These are phyloP conservation scores for Spencermartinsiella ligniputridi DNA, from an alignment of 1,139 yeast genomes.

Conservation along the genomic window DNA sequence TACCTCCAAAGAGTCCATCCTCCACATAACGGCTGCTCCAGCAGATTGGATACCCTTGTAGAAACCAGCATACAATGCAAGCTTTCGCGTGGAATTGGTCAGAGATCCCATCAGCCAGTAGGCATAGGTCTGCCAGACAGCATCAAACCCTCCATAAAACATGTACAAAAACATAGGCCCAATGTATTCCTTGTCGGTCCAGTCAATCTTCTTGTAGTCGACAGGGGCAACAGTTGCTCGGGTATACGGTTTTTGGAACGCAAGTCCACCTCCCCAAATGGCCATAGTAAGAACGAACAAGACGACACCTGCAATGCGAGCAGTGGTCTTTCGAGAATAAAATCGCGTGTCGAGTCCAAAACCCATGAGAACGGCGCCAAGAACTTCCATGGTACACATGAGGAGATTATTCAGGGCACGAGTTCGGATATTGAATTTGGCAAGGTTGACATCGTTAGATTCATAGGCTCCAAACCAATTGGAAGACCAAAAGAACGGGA, in stretches of 20 bases:
- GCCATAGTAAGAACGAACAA: conserved; percentile 43
- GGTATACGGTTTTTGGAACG: conserved; percentile 45
- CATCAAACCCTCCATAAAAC: conserved; percentile 55
- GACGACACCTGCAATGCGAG: conserved; percentile 44
- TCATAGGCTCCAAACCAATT: conserved; percentile 67
- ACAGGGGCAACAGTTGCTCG: conserved; percentile 36
- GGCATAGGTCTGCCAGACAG: conserved; percentile 52
- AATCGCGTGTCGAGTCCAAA: conserved; percentile 42
- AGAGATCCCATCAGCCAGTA: conserved; percentile 56
- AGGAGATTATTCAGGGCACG: conserved; percentile 57
- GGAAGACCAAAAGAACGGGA: conserved; percentile 60
- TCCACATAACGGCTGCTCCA: conserved; percentile 59
- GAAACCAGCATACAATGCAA: conserved; percentile 55
- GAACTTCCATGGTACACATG: conserved; percentile 59
- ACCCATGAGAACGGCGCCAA: conserved; percentile 52
- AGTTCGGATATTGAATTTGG: conserved; percentile 54
- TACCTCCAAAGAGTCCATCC: conserved; percentile 43
- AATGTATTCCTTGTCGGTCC: conserved; percentile 40
- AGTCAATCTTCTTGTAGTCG: conserved; percentile 35
- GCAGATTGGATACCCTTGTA: conserved; percentile 61
- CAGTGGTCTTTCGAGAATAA: conserved; percentile 44
- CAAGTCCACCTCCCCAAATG: conserved; percentile 61
- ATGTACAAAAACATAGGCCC: conserved; percentile 60
- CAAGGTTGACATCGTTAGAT: conserved; percentile 54
- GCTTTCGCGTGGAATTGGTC: conserved; percentile 51